These are phyloP conservation scores for Mycena vitilis DNA, from an alignment of 768 basidiomycete genomes.

Conservation along the genomic window DNA sequence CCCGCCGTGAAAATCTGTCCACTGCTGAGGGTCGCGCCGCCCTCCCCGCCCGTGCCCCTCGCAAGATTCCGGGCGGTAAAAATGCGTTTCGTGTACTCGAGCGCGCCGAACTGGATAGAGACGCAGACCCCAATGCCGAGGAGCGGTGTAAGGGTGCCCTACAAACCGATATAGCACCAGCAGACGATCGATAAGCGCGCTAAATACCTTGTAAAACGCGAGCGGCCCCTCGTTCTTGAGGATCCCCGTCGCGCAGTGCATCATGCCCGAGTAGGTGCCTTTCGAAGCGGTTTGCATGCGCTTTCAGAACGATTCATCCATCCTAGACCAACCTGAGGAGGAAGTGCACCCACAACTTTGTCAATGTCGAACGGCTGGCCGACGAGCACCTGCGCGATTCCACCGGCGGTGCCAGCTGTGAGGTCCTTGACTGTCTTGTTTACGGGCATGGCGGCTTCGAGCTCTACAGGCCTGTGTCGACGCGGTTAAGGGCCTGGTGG, in stretches of 20 bases:
- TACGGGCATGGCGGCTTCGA: too few species aligned
- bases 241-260: slow-evolving; percentile 91
- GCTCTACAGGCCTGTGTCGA: too few species aligned
- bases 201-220: slow-evolving; percentile 91
- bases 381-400: slow-evolving; percentile 90
- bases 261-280: slow-evolving; percentile 89
- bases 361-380: slow-evolving; percentile 98
- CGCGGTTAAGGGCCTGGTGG: too few species aligned
- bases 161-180: slow-evolving; percentile 16
- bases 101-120: slow-evolving; percentile 93
- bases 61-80: slow-evolving; percentile 74
- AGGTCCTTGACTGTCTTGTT: slow-evolving; percentile 69
- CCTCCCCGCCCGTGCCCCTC: slow-evolving; percentile 70
- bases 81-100: slow-evolving; percentile 86
- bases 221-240: slow-evolving; percentile 91
- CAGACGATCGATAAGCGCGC: slow-evolving; percentile 14
- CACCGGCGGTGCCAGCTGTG: slow-evolving; percentile 90
- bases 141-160: slow-evolving; percentile 93
- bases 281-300: slow-evolving; percentile 94
- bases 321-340: slow-evolving; percentile 9
- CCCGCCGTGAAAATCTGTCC: slow-evolving; percentile 82
- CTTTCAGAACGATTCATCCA: slow-evolving; percentile 51
- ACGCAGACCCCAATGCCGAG: slow-evolving; percentile 95
- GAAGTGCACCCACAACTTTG: slow-evolving; percentile 81
- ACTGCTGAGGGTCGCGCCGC: slow-evolving; percentile 68